Percentiles rank a stretch among this genome's conserved stretches.
These are phyloP conservation scores for Cladorrhinum sp. DNA, from an alignment of 2,329 filamentous ascomycete species.

Conservation along the genomic window DNA sequence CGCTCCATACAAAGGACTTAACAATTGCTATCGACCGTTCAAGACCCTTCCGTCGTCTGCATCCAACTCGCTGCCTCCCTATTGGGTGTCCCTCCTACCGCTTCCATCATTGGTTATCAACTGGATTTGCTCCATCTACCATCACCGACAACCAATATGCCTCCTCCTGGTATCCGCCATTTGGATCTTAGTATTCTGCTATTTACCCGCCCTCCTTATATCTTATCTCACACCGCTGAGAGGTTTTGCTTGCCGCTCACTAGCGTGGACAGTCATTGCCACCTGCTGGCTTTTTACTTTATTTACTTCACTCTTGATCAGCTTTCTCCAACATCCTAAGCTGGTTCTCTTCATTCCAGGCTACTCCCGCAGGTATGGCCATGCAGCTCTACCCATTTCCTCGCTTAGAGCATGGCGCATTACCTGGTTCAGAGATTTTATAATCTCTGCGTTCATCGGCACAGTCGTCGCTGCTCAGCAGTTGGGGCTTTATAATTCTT, in stretches of 20 bases:
- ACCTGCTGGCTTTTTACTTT: not conserved
- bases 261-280: constrained; percentile 8
- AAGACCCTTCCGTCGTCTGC: not conserved
- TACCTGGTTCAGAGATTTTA: constrained; percentile 1
- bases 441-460: not conserved
- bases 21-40: constrained; percentile 9
- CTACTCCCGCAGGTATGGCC: not conserved
- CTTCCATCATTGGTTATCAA: not conserved
- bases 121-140: not conserved
- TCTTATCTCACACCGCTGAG: constrained; percentile 7
- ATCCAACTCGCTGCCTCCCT: not conserved
- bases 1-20: constrained; percentile 8
- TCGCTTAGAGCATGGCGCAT: not conserved
- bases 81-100: not conserved
- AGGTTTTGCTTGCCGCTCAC: constrained; percentile 9
- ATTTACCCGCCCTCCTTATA: constrained; percentile 5
- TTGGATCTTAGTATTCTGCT: constrained; percentile 6
- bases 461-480: constrained; percentile 7
- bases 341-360: not conserved
- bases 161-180: constrained; percentile 1
- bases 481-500: constrained; percentile 8
- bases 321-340: not conserved
- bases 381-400: not conserved
- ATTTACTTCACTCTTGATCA: not conserved
- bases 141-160: not conserved